Evolutionary conservation across 163 green algal genomes (phyloP), one percentile per base, ranked within the genome.

Genomic region (Scenedesmus sp.): DNA sequence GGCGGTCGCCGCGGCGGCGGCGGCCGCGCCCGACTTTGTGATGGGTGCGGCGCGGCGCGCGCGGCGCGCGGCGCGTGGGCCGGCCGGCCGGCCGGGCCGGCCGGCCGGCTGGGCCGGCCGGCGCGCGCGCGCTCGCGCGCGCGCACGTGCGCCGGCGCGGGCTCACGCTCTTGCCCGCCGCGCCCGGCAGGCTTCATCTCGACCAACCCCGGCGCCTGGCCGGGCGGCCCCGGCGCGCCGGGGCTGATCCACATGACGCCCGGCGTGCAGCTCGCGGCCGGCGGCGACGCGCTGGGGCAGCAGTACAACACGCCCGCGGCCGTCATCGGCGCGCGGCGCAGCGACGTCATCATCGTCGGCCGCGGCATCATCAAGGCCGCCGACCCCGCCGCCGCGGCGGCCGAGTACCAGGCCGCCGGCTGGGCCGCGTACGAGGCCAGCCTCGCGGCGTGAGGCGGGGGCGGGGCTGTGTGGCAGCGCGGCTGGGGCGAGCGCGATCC

Each of bases 141-240:
- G n/a, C n/a, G n/a, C n/a, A n/a, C n/a, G n/a, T n/a, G n/a, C n/a
- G n/a, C n/a, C n/a, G n/a, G n/a, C n/a, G n/a, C n/a, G n/a, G n/a
- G n/a, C n/a, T n/a, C n/a, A n/a, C n/a, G n/a, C n/a, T n/a, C n/a
- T n/a, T n/a, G n/a, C n/a, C n/a, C n/a, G n/a, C n/a, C n/a, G n/a
- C n/a, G n/a, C n/a, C n/a, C n/a, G n/a, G n/a, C n/a, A n/a, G n/a
- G 96, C 51, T 99, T 97, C 91, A 99, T 99, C 77, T 97, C 90
- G 0, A 86, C 92, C 44, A 93, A 91, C 20, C 96, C 96, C 6
- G 84, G 88, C n/a, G 75, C 72, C 15, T 99, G 96, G 97, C 84
- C 75, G 34, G 65, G 51, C 56, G 88, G 88, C 0, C 86, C 87
- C 17, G 80, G 78, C 17, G 81, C 85, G 6, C 89, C 92, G 47